phyloP scores from a whole-genome alignment of 2,329 filamentous ascomycete genomes.

The Claviceps purpurea region DNA sequence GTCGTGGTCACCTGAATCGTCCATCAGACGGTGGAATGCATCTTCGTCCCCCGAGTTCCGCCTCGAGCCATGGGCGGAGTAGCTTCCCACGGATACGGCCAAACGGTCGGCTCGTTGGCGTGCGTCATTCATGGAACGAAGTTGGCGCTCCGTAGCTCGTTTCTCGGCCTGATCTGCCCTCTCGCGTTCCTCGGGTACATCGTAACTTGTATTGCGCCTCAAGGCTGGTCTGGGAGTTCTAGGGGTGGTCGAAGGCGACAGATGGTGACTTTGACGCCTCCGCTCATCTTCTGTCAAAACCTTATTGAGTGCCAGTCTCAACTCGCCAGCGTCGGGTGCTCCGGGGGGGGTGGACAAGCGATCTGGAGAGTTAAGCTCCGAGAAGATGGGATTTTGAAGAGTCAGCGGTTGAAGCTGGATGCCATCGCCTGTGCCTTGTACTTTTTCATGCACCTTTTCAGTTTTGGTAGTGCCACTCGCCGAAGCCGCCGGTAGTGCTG shows the following conservation, averaged over 20 bases:
- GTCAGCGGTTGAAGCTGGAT: neutral
- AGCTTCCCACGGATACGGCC: slow-evolving; percentile 25
- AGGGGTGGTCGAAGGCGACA: slow-evolving; percentile 4
- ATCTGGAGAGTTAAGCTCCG: slow-evolving; percentile 7
- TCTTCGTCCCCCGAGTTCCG: slow-evolving; percentile 21
- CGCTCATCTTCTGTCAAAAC: slow-evolving; percentile 21
- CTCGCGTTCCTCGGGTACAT: slow-evolving; percentile 25
- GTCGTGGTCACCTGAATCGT: slow-evolving; percentile 17
- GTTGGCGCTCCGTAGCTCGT: slow-evolving; percentile 22
- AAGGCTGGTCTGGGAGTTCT: slow-evolving; percentile 23
- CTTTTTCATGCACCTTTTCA: neutral
- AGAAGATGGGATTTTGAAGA: neutral
- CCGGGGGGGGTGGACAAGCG: slow-evolving; percentile 16
- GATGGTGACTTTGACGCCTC: slow-evolving; percentile 7
- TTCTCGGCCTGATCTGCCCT: slow-evolving; percentile 26
- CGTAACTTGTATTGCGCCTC: slow-evolving; percentile 30
- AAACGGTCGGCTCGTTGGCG: slow-evolving; percentile 24
- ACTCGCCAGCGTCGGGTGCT: slow-evolving; percentile 24
- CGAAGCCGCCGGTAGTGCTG: neutral
- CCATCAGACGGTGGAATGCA: slow-evolving; percentile 20
- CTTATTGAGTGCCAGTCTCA: slow-evolving; percentile 24
- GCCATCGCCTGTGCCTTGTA: neutral
- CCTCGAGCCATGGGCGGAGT: slow-evolving; percentile 23
- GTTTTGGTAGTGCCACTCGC: neutral
- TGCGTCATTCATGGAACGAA: slow-evolving; percentile 27